Evolutionary conservation across 140 eudicot species (phyloP).

Genomic region (Ambrosia hybrid): DNA sequence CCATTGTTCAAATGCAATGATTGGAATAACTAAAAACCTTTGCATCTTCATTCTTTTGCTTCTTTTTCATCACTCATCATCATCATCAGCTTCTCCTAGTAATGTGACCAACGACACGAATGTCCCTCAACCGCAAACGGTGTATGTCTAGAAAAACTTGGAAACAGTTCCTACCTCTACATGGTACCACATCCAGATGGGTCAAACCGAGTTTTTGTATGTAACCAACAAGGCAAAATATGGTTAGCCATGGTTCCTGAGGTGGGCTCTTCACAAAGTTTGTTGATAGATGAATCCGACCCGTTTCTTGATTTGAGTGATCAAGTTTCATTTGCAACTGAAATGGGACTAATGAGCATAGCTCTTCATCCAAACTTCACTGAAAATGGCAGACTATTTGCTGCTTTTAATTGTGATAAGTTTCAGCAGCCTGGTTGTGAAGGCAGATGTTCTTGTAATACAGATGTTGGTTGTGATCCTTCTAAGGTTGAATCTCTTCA

Average conservation of each 20-base stretch:
- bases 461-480: constrained; percentile 87
- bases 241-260: constrained; percentile 51
- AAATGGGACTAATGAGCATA: constrained; percentile 77
- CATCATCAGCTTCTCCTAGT: constrained; percentile 3
- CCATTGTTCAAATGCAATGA: constrained; percentile 25
- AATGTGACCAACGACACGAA: constrained; percentile 16
- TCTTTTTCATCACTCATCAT: constrained; percentile 14
- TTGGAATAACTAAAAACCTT: constrained; percentile 13
- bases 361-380: constrained; percentile 79
- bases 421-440: constrained; percentile 56
- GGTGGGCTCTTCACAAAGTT: constrained; percentile 32
- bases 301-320: constrained; percentile 57
- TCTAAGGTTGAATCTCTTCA: constrained; percentile 45
- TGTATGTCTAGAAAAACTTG: constrained; percentile 46
- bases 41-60: constrained; percentile 26
- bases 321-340: constrained; percentile 57
- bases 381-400: constrained; percentile 72
- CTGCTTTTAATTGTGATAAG: constrained; percentile 80
- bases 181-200: constrained; percentile 65
- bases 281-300: constrained; percentile 39
- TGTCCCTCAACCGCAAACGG: constrained; percentile 29
- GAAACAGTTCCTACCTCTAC: constrained; percentile 47
- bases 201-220: constrained; percentile 45
- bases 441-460: constrained; percentile 88
- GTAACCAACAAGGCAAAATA: constrained; percentile 49